Conservation (phyloP, 1,284 basidiomycete genomes). For the Trichosporon faecale region DNA sequence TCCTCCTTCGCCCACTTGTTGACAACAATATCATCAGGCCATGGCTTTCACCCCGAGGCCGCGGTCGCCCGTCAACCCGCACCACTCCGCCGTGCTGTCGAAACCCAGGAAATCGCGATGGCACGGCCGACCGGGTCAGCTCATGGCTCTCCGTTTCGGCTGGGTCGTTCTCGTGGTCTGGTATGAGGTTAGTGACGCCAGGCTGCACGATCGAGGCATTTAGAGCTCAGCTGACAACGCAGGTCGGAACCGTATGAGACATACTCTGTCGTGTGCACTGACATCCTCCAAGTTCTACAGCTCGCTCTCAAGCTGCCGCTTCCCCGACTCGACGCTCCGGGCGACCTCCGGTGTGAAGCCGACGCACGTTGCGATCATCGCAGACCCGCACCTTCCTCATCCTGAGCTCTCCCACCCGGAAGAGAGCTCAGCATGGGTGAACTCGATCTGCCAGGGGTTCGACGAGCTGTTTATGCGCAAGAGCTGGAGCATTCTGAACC, state of each 20-base stretch:
- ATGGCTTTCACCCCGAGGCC: conserved; percentile 12
- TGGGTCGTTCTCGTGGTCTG: conserved; percentile 65
- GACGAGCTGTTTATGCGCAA: conserved; percentile 70
- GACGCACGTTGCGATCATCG: conserved; percentile 67
- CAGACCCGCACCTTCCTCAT: conserved; percentile 74
- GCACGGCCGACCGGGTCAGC: conserved; percentile 37
- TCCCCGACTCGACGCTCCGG: conserved; percentile 46
- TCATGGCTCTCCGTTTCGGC: conserved; percentile 56
- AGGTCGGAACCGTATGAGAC: conserved; percentile 46
- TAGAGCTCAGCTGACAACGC: conserved; percentile 24
- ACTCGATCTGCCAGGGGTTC: conserved; percentile 57
- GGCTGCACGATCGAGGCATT: background rate
- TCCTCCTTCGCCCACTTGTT: background rate
- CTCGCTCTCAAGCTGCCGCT: conserved; percentile 50
- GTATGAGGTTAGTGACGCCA: conserved; percentile 61
- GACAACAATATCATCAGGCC: background rate
- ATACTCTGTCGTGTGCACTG: background rate
- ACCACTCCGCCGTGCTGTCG: background rate
- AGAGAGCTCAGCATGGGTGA: conserved; percentile 41
- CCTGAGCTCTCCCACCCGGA: conserved; percentile 54
- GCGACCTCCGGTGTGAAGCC: conserved; percentile 35
- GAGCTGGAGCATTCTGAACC: conserved; percentile 65
- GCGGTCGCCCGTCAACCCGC: background rate
- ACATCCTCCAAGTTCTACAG: conserved; percentile 43
- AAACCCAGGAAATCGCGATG: conserved; percentile 29